Base-by-base conservation (phyloP, 1,284 basidiomycete species). In the Marasmius oreades region DNA sequence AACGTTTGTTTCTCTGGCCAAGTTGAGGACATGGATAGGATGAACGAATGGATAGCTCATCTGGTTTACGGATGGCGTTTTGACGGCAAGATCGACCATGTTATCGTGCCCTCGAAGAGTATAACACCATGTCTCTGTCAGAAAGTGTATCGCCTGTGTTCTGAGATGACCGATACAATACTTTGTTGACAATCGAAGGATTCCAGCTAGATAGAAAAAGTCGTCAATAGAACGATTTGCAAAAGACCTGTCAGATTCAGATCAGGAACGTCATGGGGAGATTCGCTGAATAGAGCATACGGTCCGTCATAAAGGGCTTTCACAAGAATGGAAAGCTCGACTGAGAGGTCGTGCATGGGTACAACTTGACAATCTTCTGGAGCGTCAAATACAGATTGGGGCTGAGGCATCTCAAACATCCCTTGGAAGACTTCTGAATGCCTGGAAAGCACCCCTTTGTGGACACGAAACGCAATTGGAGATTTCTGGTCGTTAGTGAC, bases 351-450 rank as follows among this genome's bases (percentile, higher is more conserved):
- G 64, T 80, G 75, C 79, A 85, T 79, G 16, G 67, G 69, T 16
- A 85, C 74, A 28, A 82, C 72, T 55, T 74, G 79, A 57, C 77
- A 83, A 18, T 73, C 75, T 54, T 82, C 78, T 46, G 75, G 59
- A 11, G 58, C 65, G 53, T 78, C 75, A 20, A 65, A 60, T 7
- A 70, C 67, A 5, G 64, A 37, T 6, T 69, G 66, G 11, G 78
- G 75, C 56, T 78, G 76, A 5, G 82, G 79, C 16, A 85, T 64
- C 34, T 76, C 72, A 60, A 85, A 78, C 81, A 85, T 83, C 34
- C 78, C 74, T 53, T 75, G 72, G 63, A 86, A 85, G 43, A 85
- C 69, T 61, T 83, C 81, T 16, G 83, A 85, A 63, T 84, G 81
- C 37, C 82, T 71, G 0, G 77, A 75, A 59, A 86, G 73, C 45